These are phyloP conservation scores for Chrysanthemum makinoi DNA, from an alignment of 129 eudicot species.

Conservation along the genomic window DNA sequence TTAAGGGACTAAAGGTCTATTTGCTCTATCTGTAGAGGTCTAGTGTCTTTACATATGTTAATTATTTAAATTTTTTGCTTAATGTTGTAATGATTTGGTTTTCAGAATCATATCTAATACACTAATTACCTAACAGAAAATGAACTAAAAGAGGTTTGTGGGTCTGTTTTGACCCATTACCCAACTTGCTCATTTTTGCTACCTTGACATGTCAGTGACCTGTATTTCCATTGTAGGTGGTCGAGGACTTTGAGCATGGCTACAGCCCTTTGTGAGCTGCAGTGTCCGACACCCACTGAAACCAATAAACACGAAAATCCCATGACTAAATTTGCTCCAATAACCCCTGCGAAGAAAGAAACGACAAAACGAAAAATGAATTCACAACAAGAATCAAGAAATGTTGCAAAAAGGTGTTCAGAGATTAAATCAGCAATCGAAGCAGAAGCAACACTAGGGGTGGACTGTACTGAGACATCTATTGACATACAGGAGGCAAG, in stretches of 20 bases:
- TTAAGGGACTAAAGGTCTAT: no score
- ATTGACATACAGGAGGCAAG: neutral
- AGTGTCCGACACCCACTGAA: conserved; percentile 19
- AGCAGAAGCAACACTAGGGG: conserved; percentile 20
- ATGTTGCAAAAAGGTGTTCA: conserved; percentile 15
- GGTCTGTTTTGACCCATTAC: no score
- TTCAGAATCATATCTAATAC: no score
- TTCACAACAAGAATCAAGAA: conserved; percentile 16
- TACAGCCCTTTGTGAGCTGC: conserved; percentile 76
- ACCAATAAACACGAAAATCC: conserved; percentile 19
- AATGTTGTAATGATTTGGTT: no score
- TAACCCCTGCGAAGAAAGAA: conserved; percentile 67
- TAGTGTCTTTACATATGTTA: no score
- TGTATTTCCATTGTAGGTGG: conserved; percentile 54
- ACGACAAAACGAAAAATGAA: conserved; percentile 34
- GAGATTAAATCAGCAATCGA: conserved; percentile 21
- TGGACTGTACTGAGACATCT: conserved; percentile 20
- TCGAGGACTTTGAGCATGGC: conserved; percentile 91
- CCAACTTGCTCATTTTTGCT: no score
- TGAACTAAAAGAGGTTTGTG: no score
- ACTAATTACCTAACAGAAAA: no score
- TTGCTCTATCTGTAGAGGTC: no score
- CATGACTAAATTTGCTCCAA: conserved; percentile 43
- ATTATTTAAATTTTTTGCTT: no score
- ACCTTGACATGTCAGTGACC: neutral